phyloP scores from a whole-genome alignment of 257 asterid genomes.

The Salvia splendens region DNA sequence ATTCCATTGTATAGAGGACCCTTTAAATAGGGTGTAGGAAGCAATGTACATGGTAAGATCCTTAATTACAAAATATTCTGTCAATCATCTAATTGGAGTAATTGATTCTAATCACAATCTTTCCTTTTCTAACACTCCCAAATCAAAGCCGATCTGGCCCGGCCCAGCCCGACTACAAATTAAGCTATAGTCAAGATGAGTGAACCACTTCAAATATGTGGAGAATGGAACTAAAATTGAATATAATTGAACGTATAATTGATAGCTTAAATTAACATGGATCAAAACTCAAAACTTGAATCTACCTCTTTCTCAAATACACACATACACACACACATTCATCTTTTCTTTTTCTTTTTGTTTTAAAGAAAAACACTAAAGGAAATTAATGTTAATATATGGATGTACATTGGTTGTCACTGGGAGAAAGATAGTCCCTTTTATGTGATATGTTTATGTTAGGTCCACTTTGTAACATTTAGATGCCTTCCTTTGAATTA shows the following conservation, averaged over 20 bases:
- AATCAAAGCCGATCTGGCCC: not conserved
- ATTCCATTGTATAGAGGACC: no score
- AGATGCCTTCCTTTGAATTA: constrained; percentile 35
- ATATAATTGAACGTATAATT: constrained; percentile 13
- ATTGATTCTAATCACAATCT: no score
- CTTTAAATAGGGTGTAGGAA: no score
- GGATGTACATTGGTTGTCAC: constrained; percentile 40
- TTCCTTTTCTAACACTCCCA: no score
- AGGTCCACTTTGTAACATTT: constrained; percentile 45
- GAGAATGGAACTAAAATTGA: constrained; percentile 18
- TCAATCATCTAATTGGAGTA: no score
- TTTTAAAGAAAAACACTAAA: not conserved
- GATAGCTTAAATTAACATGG: constrained; percentile 8
- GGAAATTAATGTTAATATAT: not conserved
- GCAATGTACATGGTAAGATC: no score
- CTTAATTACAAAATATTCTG: no score
- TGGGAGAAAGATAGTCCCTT: constrained; percentile 33
- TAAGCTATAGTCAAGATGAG: constrained; percentile 5
- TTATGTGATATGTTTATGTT: constrained; percentile 31
- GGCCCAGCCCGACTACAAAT: not conserved
- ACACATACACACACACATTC: not conserved
- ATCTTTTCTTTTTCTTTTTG: not conserved
- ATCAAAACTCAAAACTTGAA: constrained; percentile 27
- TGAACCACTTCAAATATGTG: not conserved
- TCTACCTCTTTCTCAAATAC: not conserved